These are phyloP conservation scores for Xylaria venustula DNA, from an alignment of 495 filamentous ascomycete genomes.

Conservation along the genomic window DNA sequence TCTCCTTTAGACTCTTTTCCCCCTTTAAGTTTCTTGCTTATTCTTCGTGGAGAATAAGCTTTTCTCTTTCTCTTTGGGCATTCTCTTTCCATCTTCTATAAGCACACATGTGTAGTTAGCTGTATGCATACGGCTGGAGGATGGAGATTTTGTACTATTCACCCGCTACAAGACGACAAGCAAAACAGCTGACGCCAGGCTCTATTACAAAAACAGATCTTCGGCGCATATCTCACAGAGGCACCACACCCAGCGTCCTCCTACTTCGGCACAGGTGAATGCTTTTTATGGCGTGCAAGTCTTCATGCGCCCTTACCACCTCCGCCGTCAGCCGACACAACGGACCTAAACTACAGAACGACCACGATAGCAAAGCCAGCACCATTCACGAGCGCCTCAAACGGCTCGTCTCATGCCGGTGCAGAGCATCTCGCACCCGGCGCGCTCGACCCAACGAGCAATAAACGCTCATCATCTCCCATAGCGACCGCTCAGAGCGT, in stretches of 20 bases:
- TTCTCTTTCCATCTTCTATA: not conserved
- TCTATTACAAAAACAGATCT: slow-evolving; percentile 55
- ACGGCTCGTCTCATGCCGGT: slow-evolving; percentile 22
- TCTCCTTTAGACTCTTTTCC: not conserved
- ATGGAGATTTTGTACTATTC: too few species aligned
- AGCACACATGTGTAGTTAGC: too few species aligned
- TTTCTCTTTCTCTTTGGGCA: not conserved
- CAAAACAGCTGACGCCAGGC: not conserved
- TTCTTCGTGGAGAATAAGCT: too few species aligned
- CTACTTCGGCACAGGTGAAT: slow-evolving; percentile 95
- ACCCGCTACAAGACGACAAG: too few species aligned
- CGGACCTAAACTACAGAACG: slow-evolving; percentile 61
- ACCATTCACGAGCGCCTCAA: not conserved
- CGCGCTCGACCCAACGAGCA: slow-evolving; percentile 10
- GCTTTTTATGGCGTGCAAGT: slow-evolving; percentile 92
- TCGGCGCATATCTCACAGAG: slow-evolving; percentile 94
- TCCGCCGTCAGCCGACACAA: slow-evolving; percentile 73
- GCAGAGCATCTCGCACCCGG: slow-evolving; percentile 22
- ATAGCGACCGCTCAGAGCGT: slow-evolving; percentile 50
- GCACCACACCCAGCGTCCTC: slow-evolving; percentile 73
- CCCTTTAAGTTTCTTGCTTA: not conserved
- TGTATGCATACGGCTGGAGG: too few species aligned
- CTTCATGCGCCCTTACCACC: slow-evolving; percentile 62
- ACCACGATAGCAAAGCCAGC: slow-evolving; percentile 56
- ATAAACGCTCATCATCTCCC: slow-evolving; percentile 11